Conservation (phyloP, 169 alveolate species). For the Plasmodium chabaudi region DNA sequence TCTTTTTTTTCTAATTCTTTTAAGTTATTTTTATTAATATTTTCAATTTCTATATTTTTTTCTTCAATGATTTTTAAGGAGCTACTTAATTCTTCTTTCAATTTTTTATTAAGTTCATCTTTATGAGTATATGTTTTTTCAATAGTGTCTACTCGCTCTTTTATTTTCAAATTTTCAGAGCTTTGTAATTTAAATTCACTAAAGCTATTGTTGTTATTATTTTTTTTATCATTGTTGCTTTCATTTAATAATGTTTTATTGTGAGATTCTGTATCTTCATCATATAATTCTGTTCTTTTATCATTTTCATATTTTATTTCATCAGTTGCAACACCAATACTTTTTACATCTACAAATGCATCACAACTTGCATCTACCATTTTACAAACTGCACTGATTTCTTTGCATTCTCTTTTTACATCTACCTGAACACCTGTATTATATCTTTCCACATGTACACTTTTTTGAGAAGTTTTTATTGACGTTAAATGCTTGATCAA, state of each 20-base stretch:
- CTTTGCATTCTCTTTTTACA: constrained; percentile 31
- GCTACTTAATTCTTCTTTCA: constrained; percentile 55
- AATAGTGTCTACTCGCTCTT: constrained; percentile 18
- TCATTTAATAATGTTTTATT: neutral
- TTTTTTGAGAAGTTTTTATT: constrained; percentile 6
- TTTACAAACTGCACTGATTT: constrained; percentile 53
- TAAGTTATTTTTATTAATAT: constrained; percentile 28
- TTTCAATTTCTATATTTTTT: constrained; percentile 58
- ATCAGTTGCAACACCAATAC: constrained; percentile 13
- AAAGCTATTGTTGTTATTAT: neutral
- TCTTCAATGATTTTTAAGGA: constrained; percentile 65
- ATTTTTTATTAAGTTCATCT: constrained; percentile 54
- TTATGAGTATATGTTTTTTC: constrained; percentile 17
- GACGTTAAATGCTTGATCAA: constrained; percentile 54
- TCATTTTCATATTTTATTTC: neutral
- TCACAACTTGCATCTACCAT: constrained; percentile 41
- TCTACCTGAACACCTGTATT: constrained; percentile 35
- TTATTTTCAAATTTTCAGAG: constrained; percentile 26
- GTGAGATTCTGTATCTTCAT: neutral
- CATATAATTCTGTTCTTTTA: no score
- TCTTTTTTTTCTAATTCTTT: constrained; percentile 38
- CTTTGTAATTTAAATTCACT: constrained; percentile 1
- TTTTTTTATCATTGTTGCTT: neutral
- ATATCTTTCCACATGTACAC: neutral
- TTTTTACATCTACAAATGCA: constrained; percentile 25